phyloP scores from a whole-genome alignment of 176 grass and related monocot species.

The Canna indica region DNA sequence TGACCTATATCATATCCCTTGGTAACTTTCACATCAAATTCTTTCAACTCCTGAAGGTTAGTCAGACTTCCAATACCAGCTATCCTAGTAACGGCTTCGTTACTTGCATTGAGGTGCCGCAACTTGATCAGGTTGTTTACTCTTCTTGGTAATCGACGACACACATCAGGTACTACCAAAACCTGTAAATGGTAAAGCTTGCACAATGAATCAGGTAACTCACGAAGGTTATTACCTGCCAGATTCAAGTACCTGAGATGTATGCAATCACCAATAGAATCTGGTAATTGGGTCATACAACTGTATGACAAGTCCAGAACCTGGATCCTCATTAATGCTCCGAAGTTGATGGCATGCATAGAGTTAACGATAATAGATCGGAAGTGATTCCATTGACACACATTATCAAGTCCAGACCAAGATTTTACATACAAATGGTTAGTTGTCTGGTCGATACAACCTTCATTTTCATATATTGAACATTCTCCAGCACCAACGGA shows the following conservation, averaged over 20 bases:
- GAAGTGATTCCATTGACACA: not conserved
- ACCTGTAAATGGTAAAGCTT: constrained; percentile 24
- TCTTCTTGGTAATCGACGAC: not conserved
- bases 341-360: not conserved
- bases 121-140: constrained; percentile 22
- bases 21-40: constrained; percentile 18
- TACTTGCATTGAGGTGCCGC: constrained; percentile 14
- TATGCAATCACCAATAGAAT: constrained; percentile 10
- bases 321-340: not conserved
- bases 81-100: not conserved
- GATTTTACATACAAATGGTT: too few species aligned
- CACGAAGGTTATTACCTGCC: not conserved
- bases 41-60: constrained; percentile 32
- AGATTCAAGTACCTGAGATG: constrained; percentile 15
- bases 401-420: not conserved
- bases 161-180: not conserved
- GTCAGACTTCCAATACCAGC: constrained; percentile 16
- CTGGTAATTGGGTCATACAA: constrained; percentile 3
- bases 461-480: not conserved
- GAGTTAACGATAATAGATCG: not conserved
- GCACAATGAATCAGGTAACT: constrained; percentile 20
- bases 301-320: not conserved
- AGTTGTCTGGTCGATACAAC: not conserved
- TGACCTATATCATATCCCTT: constrained; percentile 24
- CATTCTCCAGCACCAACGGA: constrained; percentile 12